Evolutionary conservation across 176 grass and related monocot species (phyloP).

Genomic region (Zea luxurians): DNA sequence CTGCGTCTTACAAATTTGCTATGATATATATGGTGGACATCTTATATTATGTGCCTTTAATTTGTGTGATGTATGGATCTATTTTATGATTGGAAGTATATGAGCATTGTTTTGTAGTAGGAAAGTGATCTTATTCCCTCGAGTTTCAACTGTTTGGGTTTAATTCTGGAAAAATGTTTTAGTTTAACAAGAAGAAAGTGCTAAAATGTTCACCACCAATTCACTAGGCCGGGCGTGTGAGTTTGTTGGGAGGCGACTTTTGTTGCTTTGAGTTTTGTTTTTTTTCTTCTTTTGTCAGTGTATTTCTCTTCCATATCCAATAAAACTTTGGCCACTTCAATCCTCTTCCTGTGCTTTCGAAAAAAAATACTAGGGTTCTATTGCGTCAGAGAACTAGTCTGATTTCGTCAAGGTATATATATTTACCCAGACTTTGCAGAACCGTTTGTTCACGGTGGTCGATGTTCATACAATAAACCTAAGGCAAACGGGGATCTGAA

Average conservation of each 20-base stretch:
- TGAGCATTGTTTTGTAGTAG: neutral
- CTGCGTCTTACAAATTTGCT: neutral
- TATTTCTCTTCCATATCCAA: no score
- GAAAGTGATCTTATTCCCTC: neutral
- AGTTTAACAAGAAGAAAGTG: neutral
- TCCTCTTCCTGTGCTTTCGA: no score
- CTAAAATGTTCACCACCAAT: neutral
- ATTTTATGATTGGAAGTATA: neutral
- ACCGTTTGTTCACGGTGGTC: neutral
- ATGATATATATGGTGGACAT: neutral
- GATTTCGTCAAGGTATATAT: neutral
- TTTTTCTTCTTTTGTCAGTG: no score
- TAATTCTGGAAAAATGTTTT: neutral
- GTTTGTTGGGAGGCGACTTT: no score
- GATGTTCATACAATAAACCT: neutral
- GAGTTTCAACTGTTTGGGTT: neutral
- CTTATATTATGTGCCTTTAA: neutral
- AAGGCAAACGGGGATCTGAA: neutral
- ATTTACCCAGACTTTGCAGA: neutral
- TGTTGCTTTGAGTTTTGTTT: no score
- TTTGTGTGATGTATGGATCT: neutral
- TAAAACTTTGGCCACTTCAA: no score
- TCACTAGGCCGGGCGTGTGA: neutral
- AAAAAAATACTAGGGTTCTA: neutral
- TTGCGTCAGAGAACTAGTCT: neutral